Evolutionary conservation across 1,139 yeast species (phyloP).

Genomic region (Yamadazyma oceani): DNA sequence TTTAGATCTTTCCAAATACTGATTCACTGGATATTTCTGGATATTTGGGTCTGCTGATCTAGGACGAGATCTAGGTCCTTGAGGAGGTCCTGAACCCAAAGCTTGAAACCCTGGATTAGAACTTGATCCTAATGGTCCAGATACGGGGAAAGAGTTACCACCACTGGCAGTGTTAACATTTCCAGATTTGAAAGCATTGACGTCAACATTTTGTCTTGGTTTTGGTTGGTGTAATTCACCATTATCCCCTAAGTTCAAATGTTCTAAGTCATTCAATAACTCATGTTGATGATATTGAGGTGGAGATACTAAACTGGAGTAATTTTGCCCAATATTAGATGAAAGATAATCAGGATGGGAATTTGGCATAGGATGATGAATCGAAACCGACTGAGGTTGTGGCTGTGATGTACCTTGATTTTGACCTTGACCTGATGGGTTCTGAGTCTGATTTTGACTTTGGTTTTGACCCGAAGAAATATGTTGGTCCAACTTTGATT

Average conservation of each 20-base stretch:
- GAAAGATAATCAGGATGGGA: neutral
- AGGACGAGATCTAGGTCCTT: constrained; percentile 37
- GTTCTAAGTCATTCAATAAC: constrained; percentile 30
- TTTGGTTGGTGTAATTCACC: constrained; percentile 37
- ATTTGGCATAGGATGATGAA: constrained; percentile 1
- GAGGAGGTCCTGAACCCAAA: constrained; percentile 21
- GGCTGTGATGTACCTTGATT: neutral
- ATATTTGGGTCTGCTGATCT: constrained; percentile 44
- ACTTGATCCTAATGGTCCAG: constrained; percentile 1
- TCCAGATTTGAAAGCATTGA: constrained; percentile 10
- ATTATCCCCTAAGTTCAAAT: constrained; percentile 23
- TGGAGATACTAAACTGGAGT: constrained; percentile 5
- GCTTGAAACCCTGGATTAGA: neutral
- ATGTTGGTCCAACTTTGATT: constrained; percentile 37
- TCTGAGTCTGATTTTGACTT: neutral
- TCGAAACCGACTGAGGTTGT: neutral
- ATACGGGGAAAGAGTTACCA: neutral
- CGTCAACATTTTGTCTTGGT: constrained; percentile 28
- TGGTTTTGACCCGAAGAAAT: constrained; percentile 22
- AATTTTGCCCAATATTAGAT: neutral
- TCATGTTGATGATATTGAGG: constrained; percentile 19
- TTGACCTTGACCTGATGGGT: too few species aligned
- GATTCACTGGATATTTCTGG: constrained; percentile 11
- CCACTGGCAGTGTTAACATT: neutral
- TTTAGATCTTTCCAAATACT: constrained; percentile 35